These are phyloP conservation scores for Insectozyma bohioensis DNA, from an alignment of 1,139 yeast genomes.

Conservation along the genomic window DNA sequence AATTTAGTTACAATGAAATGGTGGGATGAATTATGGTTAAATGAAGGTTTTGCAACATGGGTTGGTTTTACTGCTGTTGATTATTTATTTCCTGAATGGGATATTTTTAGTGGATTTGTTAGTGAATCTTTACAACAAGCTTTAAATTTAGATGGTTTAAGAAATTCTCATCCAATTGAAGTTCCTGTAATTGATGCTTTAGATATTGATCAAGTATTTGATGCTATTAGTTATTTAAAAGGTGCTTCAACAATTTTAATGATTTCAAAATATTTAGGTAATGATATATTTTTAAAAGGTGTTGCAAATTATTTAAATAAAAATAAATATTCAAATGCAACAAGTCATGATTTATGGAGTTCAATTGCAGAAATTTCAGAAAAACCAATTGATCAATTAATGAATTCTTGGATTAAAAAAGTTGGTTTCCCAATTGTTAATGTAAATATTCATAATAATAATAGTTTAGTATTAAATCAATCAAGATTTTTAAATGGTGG, in stretches of 20 bases:
- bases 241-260: slow-evolving; percentile 77
- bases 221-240: slow-evolving; percentile 79
- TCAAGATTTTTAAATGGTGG: slow-evolving; percentile 78
- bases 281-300: slow-evolving; percentile 65
- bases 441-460: slow-evolving; percentile 41
- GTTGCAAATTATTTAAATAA: slow-evolving; percentile 67
- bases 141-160: slow-evolving; percentile 64
- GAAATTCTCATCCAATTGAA: slow-evolving; percentile 83
- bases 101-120: slow-evolving; percentile 75
- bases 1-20: slow-evolving; percentile 90
- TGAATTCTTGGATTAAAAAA: slow-evolving; percentile 81
- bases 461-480: slow-evolving; percentile 57
- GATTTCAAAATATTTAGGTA: slow-evolving; percentile 70
- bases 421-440: slow-evolving; percentile 82
- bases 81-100: slow-evolving; percentile 81
- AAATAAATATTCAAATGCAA: slow-evolving; percentile 74
- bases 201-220: slow-evolving; percentile 83
- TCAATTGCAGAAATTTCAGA: slow-evolving; percentile 74
- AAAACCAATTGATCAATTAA: slow-evolving; percentile 66
- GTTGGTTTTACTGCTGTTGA: slow-evolving; percentile 82
- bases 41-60: slow-evolving; percentile 90
- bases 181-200: slow-evolving; percentile 80
- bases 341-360: slow-evolving; percentile 78
- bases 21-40: slow-evolving; percentile 94
- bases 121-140: slow-evolving; percentile 71